Evolutionary conservation across 768 basidiomycete genomes (phyloP).

Genomic region (Russula griseocarnosa): DNA sequence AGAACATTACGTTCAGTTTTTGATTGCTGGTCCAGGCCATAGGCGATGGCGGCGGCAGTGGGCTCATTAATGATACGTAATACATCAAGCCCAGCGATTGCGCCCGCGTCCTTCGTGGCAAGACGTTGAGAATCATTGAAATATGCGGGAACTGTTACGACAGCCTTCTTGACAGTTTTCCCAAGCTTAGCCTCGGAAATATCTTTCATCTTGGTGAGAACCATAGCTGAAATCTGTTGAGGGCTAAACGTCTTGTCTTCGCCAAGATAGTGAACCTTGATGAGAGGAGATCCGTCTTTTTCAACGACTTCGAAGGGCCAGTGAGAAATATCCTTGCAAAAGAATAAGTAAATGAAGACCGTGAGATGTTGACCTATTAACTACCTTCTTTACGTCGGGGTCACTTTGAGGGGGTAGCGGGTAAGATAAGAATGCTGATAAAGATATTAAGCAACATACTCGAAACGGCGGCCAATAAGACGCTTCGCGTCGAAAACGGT

Average conservation of each 20-base stretch:
- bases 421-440: constrained; percentile 14
- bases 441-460: constrained; percentile 48
- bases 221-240: constrained; percentile 99
- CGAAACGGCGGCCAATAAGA: constrained; percentile 95
- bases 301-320: constrained; percentile 98
- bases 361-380: constrained; percentile 3
- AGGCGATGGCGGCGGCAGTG: constrained; percentile 98
- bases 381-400: constrained; percentile 88
- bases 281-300: constrained; percentile 94
- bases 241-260: constrained; percentile 97
- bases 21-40: constrained; percentile 94
- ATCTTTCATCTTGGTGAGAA: constrained; percentile 99
- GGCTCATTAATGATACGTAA: constrained; percentile 99
- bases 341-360: background rate
- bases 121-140: constrained; percentile 99
- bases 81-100: constrained; percentile 96
- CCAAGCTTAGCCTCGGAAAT: constrained; percentile 99
- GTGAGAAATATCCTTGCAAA: constrained; percentile 83
- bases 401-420: constrained; percentile 49
- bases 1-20: constrained; percentile 96
- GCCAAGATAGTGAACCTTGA: constrained; percentile 91
- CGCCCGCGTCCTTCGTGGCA: constrained; percentile 98
- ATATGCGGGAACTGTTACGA: constrained; percentile 98
- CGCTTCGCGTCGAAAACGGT: constrained; percentile 99
- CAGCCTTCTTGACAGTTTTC: constrained; percentile 97